These are phyloP conservation scores for Beauveria australis DNA, from an alignment of 2,329 filamentous ascomycete genomes.

Conservation along the genomic window DNA sequence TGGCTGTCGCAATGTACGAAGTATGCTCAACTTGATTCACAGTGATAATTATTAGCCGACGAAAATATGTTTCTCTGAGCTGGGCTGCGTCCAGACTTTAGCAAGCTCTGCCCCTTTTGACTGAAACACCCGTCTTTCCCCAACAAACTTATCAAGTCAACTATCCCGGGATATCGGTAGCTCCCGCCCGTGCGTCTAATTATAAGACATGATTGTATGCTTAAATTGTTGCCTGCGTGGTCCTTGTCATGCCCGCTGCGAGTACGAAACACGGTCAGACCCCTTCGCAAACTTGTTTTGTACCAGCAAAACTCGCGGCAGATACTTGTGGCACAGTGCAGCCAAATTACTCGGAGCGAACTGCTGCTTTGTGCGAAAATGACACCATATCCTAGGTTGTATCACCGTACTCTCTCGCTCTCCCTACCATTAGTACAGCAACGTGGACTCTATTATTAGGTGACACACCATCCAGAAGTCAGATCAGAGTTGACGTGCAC, in stretches of 20 bases:
- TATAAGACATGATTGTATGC: slow-evolving; percentile 7
- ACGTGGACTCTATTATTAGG: background rate
- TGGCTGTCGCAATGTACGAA: too few relatives aligned
- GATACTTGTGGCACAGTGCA: background rate
- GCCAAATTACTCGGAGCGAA: background rate
- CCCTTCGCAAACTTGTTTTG: background rate
- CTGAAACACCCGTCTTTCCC: background rate
- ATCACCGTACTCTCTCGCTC: background rate
- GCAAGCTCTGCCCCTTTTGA: background rate
- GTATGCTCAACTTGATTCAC: too few relatives aligned
- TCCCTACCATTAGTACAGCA: background rate
- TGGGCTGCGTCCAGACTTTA: background rate
- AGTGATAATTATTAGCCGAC: background rate
- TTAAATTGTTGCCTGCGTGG: background rate
- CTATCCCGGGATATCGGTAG: background rate
- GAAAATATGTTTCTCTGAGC: background rate
- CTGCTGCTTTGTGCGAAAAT: background rate
- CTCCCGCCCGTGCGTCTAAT: background rate
- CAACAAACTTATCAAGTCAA: background rate
- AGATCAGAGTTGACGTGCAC: background rate
- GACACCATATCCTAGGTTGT: background rate
- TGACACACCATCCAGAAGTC: background rate
- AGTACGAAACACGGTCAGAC: background rate
- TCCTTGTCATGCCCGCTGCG: background rate
- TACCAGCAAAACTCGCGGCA: background rate